phyloP scores from a whole-genome alignment of 2,329 filamentous ascomycete genomes.

The Cladobotryum protrusum region DNA sequence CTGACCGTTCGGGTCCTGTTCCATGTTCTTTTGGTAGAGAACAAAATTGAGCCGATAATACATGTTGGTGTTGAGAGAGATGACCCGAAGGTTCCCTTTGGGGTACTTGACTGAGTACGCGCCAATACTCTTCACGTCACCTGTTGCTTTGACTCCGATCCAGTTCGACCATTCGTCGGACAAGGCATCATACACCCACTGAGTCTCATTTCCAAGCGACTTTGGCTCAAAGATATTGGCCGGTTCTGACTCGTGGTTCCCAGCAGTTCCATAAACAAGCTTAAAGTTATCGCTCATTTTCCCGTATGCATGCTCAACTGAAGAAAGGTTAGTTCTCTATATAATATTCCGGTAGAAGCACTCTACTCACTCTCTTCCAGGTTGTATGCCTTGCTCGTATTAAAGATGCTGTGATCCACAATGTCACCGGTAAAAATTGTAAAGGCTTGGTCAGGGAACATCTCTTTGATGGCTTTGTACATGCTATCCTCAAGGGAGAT shows the following conservation, averaged over 20 bases:
- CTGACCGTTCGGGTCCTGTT: slow-evolving; percentile 44
- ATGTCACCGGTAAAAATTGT: slow-evolving; percentile 55
- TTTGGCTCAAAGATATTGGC: slow-evolving; percentile 43
- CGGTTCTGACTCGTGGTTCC: slow-evolving; percentile 52
- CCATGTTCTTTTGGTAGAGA: slow-evolving; percentile 44
- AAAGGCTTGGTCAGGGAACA: slow-evolving; percentile 44
- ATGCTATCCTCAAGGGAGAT: slow-evolving; percentile 47
- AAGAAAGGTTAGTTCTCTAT: neutral
- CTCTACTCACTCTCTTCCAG: slow-evolving; percentile 20
- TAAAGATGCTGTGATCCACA: slow-evolving; percentile 46
- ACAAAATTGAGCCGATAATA: slow-evolving; percentile 55
- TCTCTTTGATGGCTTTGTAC: slow-evolving; percentile 42
- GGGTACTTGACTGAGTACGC: slow-evolving; percentile 44
- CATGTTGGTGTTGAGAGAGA: slow-evolving; percentile 54
- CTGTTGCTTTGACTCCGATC: slow-evolving; percentile 31
- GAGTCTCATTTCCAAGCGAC: slow-evolving; percentile 32
- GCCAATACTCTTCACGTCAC: slow-evolving; percentile 35
- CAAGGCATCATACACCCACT: slow-evolving; percentile 49
- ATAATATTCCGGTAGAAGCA: too few species aligned
- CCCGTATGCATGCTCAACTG: slow-evolving; percentile 41
- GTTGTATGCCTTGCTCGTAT: slow-evolving; percentile 32
- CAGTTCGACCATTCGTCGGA: slow-evolving; percentile 41
- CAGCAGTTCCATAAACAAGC: slow-evolving; percentile 46
- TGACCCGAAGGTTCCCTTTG: slow-evolving; percentile 46
- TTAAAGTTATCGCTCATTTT: slow-evolving; percentile 37